Evolutionary conservation across 2,329 filamentous ascomycete species (phyloP), one percentile per base, ranked within the genome.

Genomic region (Penicillium sp.): DNA sequence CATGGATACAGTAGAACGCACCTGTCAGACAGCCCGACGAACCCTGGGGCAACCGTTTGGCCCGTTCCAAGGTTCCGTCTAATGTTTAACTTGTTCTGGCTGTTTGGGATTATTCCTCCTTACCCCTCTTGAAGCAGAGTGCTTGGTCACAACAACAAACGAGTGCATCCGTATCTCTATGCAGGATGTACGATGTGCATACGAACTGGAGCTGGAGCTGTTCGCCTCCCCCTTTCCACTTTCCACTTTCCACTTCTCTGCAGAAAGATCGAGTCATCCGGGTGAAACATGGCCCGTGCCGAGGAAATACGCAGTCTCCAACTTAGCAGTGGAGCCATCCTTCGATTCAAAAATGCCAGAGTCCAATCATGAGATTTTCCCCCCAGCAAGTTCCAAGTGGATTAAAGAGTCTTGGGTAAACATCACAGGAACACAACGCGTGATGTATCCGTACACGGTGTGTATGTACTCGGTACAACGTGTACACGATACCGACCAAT

Each of bases 31-130:
- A 18, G 15, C 42, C 29, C 25, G 47, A 61, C 54, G 58, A 61
- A 61, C 58, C 52, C 57, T 61, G 58, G 57, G 58, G 57, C 58
- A 39, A 48, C 57, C 57, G 57, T 60, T 60, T 58, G 54, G 53
- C 57, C 53, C 54, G 51, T 50, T 56, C 44, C 47, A 29, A 45
- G 33, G 49, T 55, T 49, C 31, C 23, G 37, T 49, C 47, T 43
- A 27, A 29, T 44, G 15, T 37, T 18, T 29, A 37, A 25, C 7
- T 20, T 43, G 20, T 41, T 42, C 20, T 2, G 4, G 23, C 5
- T 25, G 10, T 12, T 15, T 25, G 23, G 5, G 38, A 40, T 40
- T n/a, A 12, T 1, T 8, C 12, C 12, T 20, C 5, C 20, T 8
- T 24, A 25, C 37, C 24, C 24, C 23, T 27, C n/a, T 27, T n/a